A percentile compares a stretch with the other conserved stretches of the same genome.
phyloP scores from a whole-genome alignment of 31 red algal species.

The Bonnemaisonia californica region DNA sequence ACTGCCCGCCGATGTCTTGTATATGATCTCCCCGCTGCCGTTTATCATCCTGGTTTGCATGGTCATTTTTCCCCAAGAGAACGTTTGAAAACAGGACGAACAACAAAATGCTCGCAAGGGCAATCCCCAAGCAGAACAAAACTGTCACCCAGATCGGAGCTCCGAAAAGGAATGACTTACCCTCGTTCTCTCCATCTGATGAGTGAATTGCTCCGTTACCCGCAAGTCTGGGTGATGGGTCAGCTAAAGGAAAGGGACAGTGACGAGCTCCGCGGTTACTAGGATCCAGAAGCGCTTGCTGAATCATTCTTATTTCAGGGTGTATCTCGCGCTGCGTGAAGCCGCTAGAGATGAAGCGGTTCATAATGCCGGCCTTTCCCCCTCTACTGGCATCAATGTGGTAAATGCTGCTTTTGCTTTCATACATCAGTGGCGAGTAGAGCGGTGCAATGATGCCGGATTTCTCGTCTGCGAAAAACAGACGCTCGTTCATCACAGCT shows the following conservation, averaged over 20 bases:
- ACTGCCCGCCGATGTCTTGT: no score
- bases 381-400: slow-evolving; percentile 12
- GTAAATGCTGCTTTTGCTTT: slow-evolving; percentile 35
- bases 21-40: no score
- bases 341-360: slow-evolving; percentile 24
- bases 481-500: slow-evolving; percentile 24
- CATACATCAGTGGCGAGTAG: slow-evolving; percentile 41
- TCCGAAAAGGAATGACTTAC: no score
- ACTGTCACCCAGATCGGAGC: no score
- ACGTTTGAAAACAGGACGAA: no score
- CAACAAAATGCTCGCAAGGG: no score
- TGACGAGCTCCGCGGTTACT: slow-evolving; percentile 12
- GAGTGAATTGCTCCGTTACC: no score
- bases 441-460: slow-evolving; percentile 24
- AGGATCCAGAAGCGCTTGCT: slow-evolving; percentile 17
- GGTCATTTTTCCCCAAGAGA: no score
- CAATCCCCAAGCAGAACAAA: no score
- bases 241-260: slow-evolving; percentile 2
- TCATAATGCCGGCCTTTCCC: slow-evolving; percentile 25
- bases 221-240: no score
- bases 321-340: slow-evolving; percentile 29
- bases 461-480: slow-evolving; percentile 30
- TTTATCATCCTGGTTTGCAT: no score
- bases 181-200: no score
- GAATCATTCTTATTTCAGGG: slow-evolving; percentile 27